These are phyloP conservation scores for Cutaneotrichosporon dermatis DNA, from an alignment of 1,284 basidiomycete genomes.

Conservation along the genomic window DNA sequence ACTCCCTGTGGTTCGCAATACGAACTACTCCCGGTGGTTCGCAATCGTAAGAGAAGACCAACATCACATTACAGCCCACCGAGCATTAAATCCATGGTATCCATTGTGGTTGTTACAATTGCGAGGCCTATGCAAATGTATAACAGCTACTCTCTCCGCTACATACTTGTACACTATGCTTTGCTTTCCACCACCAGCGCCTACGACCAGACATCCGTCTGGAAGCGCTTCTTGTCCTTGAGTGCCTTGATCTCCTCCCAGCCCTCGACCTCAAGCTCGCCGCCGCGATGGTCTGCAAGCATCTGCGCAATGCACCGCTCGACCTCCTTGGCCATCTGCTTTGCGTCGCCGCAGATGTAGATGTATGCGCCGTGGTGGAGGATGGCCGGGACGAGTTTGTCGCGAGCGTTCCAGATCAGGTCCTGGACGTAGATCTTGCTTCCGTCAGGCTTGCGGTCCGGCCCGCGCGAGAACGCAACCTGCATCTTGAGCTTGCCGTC, in stretches of 20 bases:
- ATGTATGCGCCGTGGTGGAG: constrained; percentile 88
- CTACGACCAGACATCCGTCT: constrained; percentile 44
- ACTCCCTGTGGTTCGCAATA: no score
- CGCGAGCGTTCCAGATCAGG: constrained; percentile 75
- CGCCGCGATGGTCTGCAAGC: constrained; percentile 92
- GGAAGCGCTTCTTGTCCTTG: constrained; percentile 66
- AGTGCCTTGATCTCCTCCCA: constrained; percentile 82
- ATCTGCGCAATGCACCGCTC: constrained; percentile 80
- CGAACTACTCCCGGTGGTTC: no score
- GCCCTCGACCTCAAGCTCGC: constrained; percentile 75
- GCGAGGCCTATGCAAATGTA: no score
- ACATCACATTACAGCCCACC: no score
- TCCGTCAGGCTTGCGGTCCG: constrained; percentile 73
- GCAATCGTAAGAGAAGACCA: no score
- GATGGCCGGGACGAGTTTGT: constrained; percentile 78
- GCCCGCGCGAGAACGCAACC: constrained; percentile 81
- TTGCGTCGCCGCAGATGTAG: constrained; percentile 94
- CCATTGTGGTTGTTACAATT: no score
- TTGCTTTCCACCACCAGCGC: no score
- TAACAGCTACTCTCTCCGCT: no score
- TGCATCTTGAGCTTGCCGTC: constrained; percentile 86
- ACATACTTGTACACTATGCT: background rate
- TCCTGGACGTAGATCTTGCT: constrained; percentile 96
- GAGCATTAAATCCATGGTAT: no score
- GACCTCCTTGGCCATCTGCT: constrained; percentile 90